phyloP scores from a whole-genome alignment of 495 filamentous ascomycete genomes.

The Podospora pseudopauciseta region DNA sequence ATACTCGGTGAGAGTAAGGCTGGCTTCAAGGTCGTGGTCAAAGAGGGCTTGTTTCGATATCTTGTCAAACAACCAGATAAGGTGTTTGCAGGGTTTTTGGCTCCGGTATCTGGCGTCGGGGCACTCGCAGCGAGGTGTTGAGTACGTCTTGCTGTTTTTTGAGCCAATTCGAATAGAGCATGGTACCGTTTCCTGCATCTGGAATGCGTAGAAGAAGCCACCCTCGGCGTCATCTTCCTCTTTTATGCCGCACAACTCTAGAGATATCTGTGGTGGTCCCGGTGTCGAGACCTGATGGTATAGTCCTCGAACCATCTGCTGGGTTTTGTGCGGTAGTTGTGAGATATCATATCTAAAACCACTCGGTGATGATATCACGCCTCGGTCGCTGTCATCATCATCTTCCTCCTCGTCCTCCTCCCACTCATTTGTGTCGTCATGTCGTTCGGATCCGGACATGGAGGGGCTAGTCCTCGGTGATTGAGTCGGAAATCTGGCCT shows the following conservation, averaged over 20 bases:
- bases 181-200: conserved; percentile 45
- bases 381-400: conserved; percentile 33
- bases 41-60: conserved; percentile 39
- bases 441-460: conserved; percentile 12
- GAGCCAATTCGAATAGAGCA: conserved; percentile 43
- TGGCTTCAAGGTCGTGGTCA: conserved; percentile 34
- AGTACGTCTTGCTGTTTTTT: conserved; percentile 32
- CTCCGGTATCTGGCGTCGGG: conserved; percentile 27
- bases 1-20: conserved; percentile 32
- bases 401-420: conserved; percentile 32
- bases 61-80: conserved; percentile 47
- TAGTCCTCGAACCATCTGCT: conserved; percentile 22
- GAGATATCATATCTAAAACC: conserved; percentile 38
- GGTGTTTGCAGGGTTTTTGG: conserved; percentile 42
- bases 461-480: conserved; percentile 14
- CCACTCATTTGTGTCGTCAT: conserved; percentile 32
- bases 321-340: conserved; percentile 21
- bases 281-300: conserved; percentile 20
- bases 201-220: conserved; percentile 43
- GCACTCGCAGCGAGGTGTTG: conserved; percentile 41
- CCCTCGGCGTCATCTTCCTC: conserved; percentile 32
- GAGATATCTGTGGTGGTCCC: conserved; percentile 36
- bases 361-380: conserved; percentile 34
- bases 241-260: conserved; percentile 41
- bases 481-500: conserved; percentile 27